phyloP scores from a whole-genome alignment of 306 rosid genomes.

The Prunus campanulata region DNA sequence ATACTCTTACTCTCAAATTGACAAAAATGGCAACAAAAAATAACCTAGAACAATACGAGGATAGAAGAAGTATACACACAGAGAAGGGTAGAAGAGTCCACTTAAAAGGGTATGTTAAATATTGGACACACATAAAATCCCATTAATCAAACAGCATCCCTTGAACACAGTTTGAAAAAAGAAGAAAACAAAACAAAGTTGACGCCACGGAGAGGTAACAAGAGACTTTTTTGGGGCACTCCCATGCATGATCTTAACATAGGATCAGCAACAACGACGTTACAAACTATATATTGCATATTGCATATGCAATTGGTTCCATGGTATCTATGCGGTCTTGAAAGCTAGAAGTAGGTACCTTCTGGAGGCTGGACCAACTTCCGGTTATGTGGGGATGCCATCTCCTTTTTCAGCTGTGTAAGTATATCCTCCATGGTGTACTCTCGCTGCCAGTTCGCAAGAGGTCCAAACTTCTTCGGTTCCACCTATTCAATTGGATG shows the following conservation, averaged over 20 bases:
- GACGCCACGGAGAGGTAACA: conserved; percentile 48
- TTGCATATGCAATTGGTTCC: conserved; percentile 55
- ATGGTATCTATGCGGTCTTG: conserved; percentile 35
- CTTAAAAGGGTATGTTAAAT: conserved; percentile 35
- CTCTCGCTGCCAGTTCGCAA: conserved; percentile 97
- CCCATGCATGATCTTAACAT: conserved; percentile 58
- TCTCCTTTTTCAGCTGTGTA: conserved; percentile 99
- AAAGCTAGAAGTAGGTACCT: conserved; percentile 90
- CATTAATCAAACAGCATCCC: conserved; percentile 59
- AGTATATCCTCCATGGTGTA: conserved; percentile 98
- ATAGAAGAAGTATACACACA: conserved; percentile 5
- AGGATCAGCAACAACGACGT: conserved; percentile 67
- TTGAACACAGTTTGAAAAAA: conserved; percentile 58
- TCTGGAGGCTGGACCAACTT: conserved; percentile 99
- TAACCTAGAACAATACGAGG: neutral
- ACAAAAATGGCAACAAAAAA: neutral
- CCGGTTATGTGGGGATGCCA: conserved; percentile 92
- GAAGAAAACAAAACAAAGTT: conserved; percentile 41
- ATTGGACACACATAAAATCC: conserved; percentile 52
- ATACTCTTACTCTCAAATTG: neutral
- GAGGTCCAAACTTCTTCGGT: conserved; percentile 86
- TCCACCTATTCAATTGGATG: conserved; percentile 64
- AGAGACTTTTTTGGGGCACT: conserved; percentile 42
- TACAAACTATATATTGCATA: conserved; percentile 76
- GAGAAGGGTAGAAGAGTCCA: conserved; percentile 27